Conservation (phyloP, 225 moss, liverwort and hornwort species). For the Neckera pumila region DNA sequence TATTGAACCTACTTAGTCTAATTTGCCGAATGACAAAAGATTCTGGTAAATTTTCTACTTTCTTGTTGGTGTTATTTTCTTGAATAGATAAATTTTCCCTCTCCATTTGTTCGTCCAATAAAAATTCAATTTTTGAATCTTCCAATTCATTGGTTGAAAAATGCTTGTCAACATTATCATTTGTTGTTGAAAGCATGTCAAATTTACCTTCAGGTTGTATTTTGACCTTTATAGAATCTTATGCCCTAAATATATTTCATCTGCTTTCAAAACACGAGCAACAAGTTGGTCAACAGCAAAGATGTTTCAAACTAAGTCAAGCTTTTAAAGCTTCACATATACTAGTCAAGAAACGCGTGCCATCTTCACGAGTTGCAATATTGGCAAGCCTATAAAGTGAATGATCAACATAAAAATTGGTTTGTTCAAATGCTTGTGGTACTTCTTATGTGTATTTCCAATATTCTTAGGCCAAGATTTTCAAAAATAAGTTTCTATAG, state of each 20-base stretch:
- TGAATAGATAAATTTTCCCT: neutral
- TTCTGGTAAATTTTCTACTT: neutral
- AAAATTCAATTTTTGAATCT: neutral
- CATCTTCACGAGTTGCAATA: neutral
- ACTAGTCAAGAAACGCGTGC: neutral
- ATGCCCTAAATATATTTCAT: neutral
- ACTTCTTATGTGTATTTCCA: neutral
- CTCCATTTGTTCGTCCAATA: conserved; percentile 22
- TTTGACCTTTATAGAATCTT: neutral
- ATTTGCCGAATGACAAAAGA: conserved; percentile 15
- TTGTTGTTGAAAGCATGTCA: neutral
- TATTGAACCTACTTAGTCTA: conserved; percentile 1
- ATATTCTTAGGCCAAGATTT: neutral
- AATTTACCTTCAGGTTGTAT: neutral
- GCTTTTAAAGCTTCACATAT: neutral
- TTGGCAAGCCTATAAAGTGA: neutral
- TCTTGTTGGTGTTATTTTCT: neutral
- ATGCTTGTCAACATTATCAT: conserved; percentile 4
- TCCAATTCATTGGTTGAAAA: conserved; percentile 2
- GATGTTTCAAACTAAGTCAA: no score
- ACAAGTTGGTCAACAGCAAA: neutral
- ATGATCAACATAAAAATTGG: neutral
- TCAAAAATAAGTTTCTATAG: neutral
- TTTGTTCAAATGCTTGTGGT: neutral
- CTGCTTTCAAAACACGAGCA: neutral